Percentiles rank a stretch among this genome's conserved stretches.
phyloP scores from a whole-genome alignment of 805 yeast species.

The Candida germanica region DNA sequence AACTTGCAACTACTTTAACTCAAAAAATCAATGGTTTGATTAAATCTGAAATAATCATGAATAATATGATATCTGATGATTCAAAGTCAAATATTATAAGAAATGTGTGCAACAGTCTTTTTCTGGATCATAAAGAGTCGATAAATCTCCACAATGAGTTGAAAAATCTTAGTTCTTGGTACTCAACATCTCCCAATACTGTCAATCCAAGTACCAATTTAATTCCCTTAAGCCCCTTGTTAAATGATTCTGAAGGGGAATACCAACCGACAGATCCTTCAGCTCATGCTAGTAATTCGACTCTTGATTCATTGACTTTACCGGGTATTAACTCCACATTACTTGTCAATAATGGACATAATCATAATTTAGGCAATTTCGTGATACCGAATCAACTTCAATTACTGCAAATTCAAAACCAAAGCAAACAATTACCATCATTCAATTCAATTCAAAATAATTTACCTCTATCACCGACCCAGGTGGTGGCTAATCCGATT shows the following conservation, averaged over 20 bases:
- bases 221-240: constrained; percentile 29
- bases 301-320: constrained; percentile 10
- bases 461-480: constrained; percentile 29
- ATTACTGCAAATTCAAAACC: constrained; percentile 23
- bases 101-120: constrained; percentile 5
- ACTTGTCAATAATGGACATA: constrained; percentile 3
- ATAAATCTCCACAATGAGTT: constrained; percentile 2
- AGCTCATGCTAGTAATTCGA: constrained; percentile 2
- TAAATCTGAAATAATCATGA: constrained; percentile 5
- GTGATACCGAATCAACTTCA: constrained; percentile 19
- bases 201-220: constrained; percentile 12
- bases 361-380: constrained; percentile 6
- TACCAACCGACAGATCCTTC: constrained; percentile 8
- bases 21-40: constrained; percentile 8
- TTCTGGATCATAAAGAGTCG: constrained; percentile 9
- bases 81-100: constrained; percentile 8
- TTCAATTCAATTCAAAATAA: constrained; percentile 35
- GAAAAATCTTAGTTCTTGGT: constrained; percentile 7
- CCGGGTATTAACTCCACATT: constrained; percentile 11
- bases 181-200: constrained; percentile 6
- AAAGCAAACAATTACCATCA: constrained; percentile 33
- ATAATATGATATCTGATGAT: constrained; percentile 7
- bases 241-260: constrained; percentile 25
- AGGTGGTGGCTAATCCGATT: too few species aligned
- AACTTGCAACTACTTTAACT: constrained; percentile 5